phyloP scores from a whole-genome alignment of 257 asterid genomes.

The Perilla frutescens region DNA sequence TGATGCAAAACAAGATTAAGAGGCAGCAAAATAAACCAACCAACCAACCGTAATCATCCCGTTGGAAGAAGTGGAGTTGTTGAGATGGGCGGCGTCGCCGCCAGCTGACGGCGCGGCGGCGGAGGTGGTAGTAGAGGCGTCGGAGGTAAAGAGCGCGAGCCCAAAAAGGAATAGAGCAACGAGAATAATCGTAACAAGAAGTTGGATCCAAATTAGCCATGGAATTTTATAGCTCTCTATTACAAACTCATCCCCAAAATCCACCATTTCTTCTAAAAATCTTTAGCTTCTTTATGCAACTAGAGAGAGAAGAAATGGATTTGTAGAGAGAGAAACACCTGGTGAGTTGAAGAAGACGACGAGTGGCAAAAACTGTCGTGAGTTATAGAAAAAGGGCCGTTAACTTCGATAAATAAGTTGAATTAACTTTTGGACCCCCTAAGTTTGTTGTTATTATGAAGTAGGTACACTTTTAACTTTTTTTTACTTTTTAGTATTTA shows the following conservation, averaged over 20 bases:
- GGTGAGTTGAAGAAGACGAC: background rate
- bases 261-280: slow-evolving; percentile 48
- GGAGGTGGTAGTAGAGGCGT: slow-evolving; percentile 36
- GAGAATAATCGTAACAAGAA: slow-evolving; percentile 63
- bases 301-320: background rate
- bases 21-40: background rate
- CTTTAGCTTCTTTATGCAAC: background rate
- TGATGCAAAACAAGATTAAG: background rate
- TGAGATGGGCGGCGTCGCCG: slow-evolving; percentile 25
- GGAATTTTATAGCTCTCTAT: slow-evolving; percentile 62
- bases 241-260: slow-evolving; percentile 69
- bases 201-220: slow-evolving; percentile 88
- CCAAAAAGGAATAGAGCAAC: slow-evolving; percentile 62
- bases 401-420: background rate
- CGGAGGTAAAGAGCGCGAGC: slow-evolving; percentile 47
- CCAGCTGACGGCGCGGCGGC: slow-evolving; percentile 30
- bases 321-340: slow-evolving; percentile 16
- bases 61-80: slow-evolving; percentile 40
- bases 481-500: too few species aligned
- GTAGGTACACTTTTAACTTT: background rate
- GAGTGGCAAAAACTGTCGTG: slow-evolving; percentile 1
- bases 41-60: slow-evolving; percentile 40
- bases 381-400: slow-evolving; percentile 13
- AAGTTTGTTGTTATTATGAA: background rate
- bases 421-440: slow-evolving; percentile 9